A percentile compares a stretch with the other conserved stretches of the same genome.
These are phyloP conservation scores for Aspergillus sclerotiicarbonarius DNA, from an alignment of 495 filamentous ascomycete species.

Conservation along the genomic window DNA sequence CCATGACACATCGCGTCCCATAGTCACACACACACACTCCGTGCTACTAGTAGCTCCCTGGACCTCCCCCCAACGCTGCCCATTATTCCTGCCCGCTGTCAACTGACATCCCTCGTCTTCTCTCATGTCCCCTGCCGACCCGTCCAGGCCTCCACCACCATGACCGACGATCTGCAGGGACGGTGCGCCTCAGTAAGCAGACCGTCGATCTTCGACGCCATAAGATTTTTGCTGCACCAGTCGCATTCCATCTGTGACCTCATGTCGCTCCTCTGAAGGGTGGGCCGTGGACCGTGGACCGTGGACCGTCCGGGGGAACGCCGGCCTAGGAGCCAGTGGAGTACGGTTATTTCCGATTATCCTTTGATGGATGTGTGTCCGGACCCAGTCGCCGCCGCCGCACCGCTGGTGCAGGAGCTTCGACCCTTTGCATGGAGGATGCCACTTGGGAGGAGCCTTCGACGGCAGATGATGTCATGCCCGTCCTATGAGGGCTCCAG, in stretches of 20 bases:
- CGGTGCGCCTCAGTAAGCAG: neutral
- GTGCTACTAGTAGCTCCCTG: neutral
- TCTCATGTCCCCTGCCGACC: neutral
- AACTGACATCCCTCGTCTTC: neutral
- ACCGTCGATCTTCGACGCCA: conserved; percentile 4
- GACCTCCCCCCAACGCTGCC: neutral
- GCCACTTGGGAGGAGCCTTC: neutral
- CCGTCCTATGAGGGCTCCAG: neutral
- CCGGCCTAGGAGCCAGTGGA: conserved; percentile 24
- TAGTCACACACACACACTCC: neutral
- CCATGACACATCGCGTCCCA: conserved; percentile 1
- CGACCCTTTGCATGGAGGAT: neutral
- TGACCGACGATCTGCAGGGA: conserved; percentile 18
- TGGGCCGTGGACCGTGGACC: conserved; percentile 15
- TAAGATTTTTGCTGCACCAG: neutral
- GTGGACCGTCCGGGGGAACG: conserved; percentile 21
- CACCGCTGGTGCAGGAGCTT: neutral
- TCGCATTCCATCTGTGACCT: conserved; percentile 31
- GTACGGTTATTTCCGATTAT: conserved; percentile 26
- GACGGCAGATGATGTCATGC: neutral
- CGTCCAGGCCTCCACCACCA: neutral
- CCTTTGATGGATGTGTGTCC: conserved; percentile 10
- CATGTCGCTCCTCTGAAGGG: conserved; percentile 22
- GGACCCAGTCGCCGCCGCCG: neutral
- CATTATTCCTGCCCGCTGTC: conserved; percentile 3